A percentile compares a stretch with the other conserved stretches of the same genome.
Evolutionary conservation across 805 yeast genomes (phyloP).

Genomic region (Kurtzmaniella cleridarum): DNA sequence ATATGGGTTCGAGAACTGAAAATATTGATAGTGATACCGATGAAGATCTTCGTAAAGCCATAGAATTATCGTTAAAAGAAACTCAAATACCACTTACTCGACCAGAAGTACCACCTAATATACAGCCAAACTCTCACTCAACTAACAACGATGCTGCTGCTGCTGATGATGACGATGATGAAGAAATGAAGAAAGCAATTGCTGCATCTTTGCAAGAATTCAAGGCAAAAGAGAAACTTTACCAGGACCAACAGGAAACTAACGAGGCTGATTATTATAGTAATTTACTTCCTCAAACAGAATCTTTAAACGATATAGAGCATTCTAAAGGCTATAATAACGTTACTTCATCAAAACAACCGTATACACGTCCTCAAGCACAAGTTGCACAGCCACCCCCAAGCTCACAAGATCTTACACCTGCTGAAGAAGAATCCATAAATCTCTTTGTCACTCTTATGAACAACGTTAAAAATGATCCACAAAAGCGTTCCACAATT

Average conservation of each 20-base stretch:
- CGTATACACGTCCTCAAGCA: slow-evolving; percentile 6
- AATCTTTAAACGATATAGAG: background rate
- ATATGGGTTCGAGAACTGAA: slow-evolving; percentile 5
- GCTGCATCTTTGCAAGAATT: slow-evolving; percentile 83
- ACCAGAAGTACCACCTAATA: slow-evolving; percentile 7
- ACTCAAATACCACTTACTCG: slow-evolving; percentile 12
- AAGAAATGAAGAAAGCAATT: slow-evolving; percentile 88
- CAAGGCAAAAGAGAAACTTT: slow-evolving; percentile 29
- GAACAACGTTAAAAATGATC: slow-evolving; percentile 42
- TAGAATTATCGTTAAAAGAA: slow-evolving; percentile 72
- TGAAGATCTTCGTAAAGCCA: slow-evolving; percentile 72
- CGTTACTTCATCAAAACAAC: slow-evolving; percentile 4
- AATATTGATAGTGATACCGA: slow-evolving; percentile 45
- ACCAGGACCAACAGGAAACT: slow-evolving; percentile 7
- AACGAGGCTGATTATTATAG: slow-evolving; percentile 2
- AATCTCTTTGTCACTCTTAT: slow-evolving; percentile 65
- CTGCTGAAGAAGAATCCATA: slow-evolving; percentile 65
- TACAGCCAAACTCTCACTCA: slow-evolving; percentile 16
- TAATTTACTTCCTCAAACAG: background rate
- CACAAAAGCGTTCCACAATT: slow-evolving; percentile 34
- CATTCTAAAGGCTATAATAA: background rate
- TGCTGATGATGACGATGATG: slow-evolving; percentile 52
- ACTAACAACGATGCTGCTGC: slow-evolving; percentile 10
- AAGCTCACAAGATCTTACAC: slow-evolving; percentile 36
- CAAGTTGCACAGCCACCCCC: slow-evolving; percentile 11